Percentiles rank a stretch among this genome's conserved stretches.
phyloP scores from a whole-genome alignment of 495 filamentous ascomycete genomes.

The Articulospora tetracladia region DNA sequence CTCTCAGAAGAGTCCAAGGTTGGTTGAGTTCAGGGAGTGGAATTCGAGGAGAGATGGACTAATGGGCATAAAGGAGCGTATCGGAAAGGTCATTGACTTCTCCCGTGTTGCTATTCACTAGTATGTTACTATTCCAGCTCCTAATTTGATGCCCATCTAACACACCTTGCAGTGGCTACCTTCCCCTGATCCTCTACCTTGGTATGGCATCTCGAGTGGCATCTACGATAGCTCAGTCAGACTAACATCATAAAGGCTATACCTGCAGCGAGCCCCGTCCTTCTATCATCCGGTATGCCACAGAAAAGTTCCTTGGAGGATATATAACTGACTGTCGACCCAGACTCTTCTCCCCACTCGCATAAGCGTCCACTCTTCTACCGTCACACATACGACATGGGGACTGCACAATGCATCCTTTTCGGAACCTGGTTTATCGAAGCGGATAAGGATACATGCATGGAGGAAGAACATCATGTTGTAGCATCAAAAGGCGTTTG shows the following conservation, averaged over 20 bases:
- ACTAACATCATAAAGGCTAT: conserved; percentile 62
- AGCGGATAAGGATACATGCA: not conserved
- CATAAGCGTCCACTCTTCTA: not conserved
- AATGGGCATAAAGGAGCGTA: conserved; percentile 72
- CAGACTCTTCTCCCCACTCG: conserved; percentile 3
- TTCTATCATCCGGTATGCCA: conserved; percentile 78
- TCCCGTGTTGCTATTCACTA: conserved; percentile 96
- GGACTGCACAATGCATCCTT: not conserved
- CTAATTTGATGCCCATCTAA: conserved; percentile 63
- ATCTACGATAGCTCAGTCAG: conserved; percentile 3
- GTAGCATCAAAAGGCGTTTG: conserved; percentile 12
- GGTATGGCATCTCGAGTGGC: conserved; percentile 52
- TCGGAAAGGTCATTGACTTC: conserved; percentile 89
- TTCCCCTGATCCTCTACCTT: conserved; percentile 95
- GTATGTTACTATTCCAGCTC: conserved; percentile 60
- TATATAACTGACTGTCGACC: not conserved
- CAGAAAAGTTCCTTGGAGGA: not conserved
- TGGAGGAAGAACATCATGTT: not conserved
- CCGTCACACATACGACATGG: not conserved
- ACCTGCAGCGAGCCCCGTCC: conserved; percentile 89
- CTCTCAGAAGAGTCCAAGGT: conserved; percentile 98
- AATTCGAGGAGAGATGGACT: not conserved
- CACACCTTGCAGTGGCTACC: conserved; percentile 77
- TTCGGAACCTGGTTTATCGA: not conserved
- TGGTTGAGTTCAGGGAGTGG: conserved; percentile 12